Percentiles rank a stretch among this genome's conserved stretches.
These are phyloP conservation scores for Gossypium raimondii DNA, from an alignment of 345 rosid genomes.

Conservation along the genomic window DNA sequence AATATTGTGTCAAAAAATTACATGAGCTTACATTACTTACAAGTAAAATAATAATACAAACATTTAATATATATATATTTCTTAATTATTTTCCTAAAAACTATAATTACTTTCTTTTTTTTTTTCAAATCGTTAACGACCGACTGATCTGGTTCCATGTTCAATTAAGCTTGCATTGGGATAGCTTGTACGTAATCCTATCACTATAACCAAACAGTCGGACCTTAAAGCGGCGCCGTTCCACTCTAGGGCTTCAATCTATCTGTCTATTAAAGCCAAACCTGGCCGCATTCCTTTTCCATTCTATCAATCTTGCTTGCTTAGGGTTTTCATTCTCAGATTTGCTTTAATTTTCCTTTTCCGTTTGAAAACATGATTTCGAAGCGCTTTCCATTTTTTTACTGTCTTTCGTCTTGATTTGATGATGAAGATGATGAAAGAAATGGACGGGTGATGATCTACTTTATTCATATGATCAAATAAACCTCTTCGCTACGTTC, in stretches of 20 bases:
- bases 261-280: background rate
- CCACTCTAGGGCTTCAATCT: background rate
- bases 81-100: too few relatives aligned
- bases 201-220: background rate
- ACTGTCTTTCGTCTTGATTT: background rate
- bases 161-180: too few relatives aligned
- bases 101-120: too few relatives aligned
- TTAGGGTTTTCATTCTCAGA: background rate
- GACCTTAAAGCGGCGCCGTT: background rate
- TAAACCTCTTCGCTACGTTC: slow-evolving; percentile 4
- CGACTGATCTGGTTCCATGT: too few relatives aligned
- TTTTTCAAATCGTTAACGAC: too few relatives aligned
- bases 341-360: background rate
- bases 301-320: background rate
- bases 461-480: background rate
- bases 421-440: background rate
- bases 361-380: background rate
- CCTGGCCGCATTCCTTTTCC: background rate
- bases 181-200: too few relatives aligned
- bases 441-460: background rate
- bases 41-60: too few relatives aligned
- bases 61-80: too few relatives aligned
- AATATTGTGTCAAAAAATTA: too few relatives aligned
- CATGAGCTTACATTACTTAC: too few relatives aligned
- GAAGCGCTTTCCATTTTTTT: background rate